Base-by-base conservation (phyloP, 1,284 basidiomycete species). In the Cutaneotrichosporon mucoides region DNA sequence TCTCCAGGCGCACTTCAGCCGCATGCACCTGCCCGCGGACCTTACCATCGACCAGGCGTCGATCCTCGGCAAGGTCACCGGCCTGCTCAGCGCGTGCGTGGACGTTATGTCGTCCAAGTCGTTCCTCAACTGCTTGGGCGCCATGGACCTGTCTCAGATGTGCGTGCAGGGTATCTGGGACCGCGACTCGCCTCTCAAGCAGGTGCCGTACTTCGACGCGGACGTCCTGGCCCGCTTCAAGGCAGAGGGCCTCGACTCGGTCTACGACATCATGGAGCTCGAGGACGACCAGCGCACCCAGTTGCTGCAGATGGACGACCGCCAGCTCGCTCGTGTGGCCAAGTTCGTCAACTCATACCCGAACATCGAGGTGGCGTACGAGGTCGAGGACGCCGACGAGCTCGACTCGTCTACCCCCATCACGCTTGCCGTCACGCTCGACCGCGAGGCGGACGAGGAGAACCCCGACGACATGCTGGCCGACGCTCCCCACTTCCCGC, bases 111-210 rank as follows among this genome's bases (percentile, higher is more conserved):
- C 90, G 5, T 92, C 89, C 51, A 97, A 97, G 72, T 92, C 90
- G 3, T 95, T 88, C 87, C 78, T 99, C 69, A 95, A 88, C 71
- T 95, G 94, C 1, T 81, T 98, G 12, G 90, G 94, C 53, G 95
- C 94, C 0, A 99, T 99, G 96, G 96, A 99, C 79, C 77, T 99
- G 60, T 90, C 89, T n/a, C 96, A 99, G 79, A 99, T 99, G 95
- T 93, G 91, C 76, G 92, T 98, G 2, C 96, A 99, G 78, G 94
- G 90, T 0, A 88, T 95, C 75, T 98, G 95, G 95, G 94, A 99
- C 72, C 88, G 88, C 37, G 96, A 97, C 76, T 92, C 89, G 48
- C 91, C 92, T 0, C 78, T 98, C 72, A 91, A 90, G 73, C 95
- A 99, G 76, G 89, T 99, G 49, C 96, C 96, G 9, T 92, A 96